These are phyloP conservation scores for Populus trichocarpa DNA, from an alignment of 441 rosid species.

Conservation along the genomic window DNA sequence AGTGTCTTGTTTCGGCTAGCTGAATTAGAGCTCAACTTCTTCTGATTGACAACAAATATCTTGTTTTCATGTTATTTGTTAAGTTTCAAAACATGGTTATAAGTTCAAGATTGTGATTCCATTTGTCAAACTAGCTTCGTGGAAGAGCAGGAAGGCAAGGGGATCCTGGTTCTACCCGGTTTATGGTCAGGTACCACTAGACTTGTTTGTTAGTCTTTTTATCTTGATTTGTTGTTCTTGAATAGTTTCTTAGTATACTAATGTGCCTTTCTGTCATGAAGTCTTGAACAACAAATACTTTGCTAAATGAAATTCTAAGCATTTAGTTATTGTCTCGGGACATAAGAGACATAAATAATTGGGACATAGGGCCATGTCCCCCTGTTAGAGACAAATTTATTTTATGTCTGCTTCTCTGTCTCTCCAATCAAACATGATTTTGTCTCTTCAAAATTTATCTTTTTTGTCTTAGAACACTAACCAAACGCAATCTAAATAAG, in stretches of 20 bases:
- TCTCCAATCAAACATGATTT: not conserved
- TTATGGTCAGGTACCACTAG: conserved; percentile 84
- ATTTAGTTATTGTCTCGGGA: not conserved
- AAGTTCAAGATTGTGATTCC: conserved; percentile 9
- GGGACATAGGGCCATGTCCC: not conserved
- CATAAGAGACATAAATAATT: too few relatives aligned
- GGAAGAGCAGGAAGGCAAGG: conserved; percentile 99
- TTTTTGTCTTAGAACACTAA: not conserved
- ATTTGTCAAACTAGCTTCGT: conserved; percentile 58
- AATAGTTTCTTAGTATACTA: not conserved
- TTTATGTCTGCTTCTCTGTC: not conserved
- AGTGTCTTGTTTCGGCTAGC: not conserved
- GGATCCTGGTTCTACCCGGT: conserved; percentile 96
- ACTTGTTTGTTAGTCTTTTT: conserved; percentile 17
- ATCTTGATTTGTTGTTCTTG: not conserved
- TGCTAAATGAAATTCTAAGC: not conserved
- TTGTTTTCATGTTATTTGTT: not conserved
- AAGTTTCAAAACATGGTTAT: conserved; percentile 10
- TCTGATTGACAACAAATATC: not conserved
- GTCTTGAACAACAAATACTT: not conserved
- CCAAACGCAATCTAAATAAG: not conserved
- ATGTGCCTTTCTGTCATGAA: not conserved
- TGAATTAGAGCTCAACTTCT: not conserved
- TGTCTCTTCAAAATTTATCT: not conserved
- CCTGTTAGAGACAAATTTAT: not conserved